Evolutionary conservation across 2,329 filamentous ascomycete genomes (phyloP), one percentile per base, ranked within the genome.

Genomic region (Ophiostoma ips): DNA sequence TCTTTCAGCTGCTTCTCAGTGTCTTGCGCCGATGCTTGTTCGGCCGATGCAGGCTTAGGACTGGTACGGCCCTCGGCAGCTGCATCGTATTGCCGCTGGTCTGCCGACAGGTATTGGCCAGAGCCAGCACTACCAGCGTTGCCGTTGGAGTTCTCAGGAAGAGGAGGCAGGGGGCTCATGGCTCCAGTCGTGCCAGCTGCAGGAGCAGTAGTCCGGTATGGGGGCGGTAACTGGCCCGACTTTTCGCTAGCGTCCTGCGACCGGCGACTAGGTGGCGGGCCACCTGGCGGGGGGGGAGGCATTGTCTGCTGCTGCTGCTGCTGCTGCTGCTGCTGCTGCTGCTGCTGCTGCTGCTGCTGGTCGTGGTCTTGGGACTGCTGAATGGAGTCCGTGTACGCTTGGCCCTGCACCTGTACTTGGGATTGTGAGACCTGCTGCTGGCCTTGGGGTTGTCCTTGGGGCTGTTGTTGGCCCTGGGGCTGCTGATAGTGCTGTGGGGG

Each of bases 1-100:
- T 79, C 75, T 55, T 79, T 79, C 53, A 76, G 71, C 38, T 70
- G 66, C 61, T 77, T 77, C 21, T 79, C 75, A 3, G 67, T 62
- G 19, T 77, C 73, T 10, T 63, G 58, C 12, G 62, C 41, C 1
- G 49, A 61, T 24, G 66, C 64, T 13, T 54, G 68, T 18, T 71
- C 70, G 37, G 59, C 57, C 18, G 65, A 62, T 7, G 70, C 63
- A 3, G 75, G 75, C 57, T 77, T 75, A 1, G 76, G 76, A 57
- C 75, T 79, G 59, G 73, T 74, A 52, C 74, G 71, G 34, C 72
- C 74, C 45, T 70, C 69, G 19, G 75, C 70, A 15, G 62, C 61
- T n/a, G 58, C 67, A 15, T 77, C 73, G 55, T 69, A 75, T 49
- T 68, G 68, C 0, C 52, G 63, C 60, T 53, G 66, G 56, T 24